Base-by-base conservation (phyloP, 352 stramenopile genomes). In the Globisporangium sylvaticum region DNA sequence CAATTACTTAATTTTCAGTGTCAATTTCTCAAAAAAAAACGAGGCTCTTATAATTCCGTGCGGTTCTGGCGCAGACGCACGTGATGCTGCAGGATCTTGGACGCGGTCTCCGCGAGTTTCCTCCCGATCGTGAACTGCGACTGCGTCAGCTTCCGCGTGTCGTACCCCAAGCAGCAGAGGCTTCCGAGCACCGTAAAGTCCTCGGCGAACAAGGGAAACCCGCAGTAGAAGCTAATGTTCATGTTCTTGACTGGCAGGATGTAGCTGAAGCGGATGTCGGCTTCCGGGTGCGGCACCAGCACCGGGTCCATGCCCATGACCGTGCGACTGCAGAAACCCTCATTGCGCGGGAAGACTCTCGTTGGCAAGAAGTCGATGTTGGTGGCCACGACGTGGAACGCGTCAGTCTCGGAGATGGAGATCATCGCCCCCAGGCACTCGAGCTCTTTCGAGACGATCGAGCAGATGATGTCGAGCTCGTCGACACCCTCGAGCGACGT, bases 201-300 rank as follows among this genome's bases (percentile, higher is more conserved):
- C 2, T 72, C 64, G 0, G 74, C 69, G 5, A 87, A 27, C 24
- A 93, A 58, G 15, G 85, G 85, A 52, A 91, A 91, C 7, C 85
- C 85, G 70, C 81, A 91, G 80, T 93, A 91, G 69, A 90, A 93
- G 64, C 80, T 84, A 34, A 79, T 27, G 24, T 42, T 39, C 25
- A 58, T 20, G 24, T 58, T 15, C 53, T 58, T 58, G 15, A 58
- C 53, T 8, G 53, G 34, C 22, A 34, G 1, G 4, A 62, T 50
- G 22, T 62, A 50, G 34, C 14, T 62, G 12, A 62, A 62, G 57
- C 62, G 66, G 5, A 69, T 25, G 44, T 72, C 66, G 24, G 68
- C n/a, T 34, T 73, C 63, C 3, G 60, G 63, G 20, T 71, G 62
- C 10, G 55, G 62, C 42, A 71, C 64, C 1, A 73, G 63, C 59